Base-by-base conservation (phyloP, 306 rosid genomes). In the Citrullus mucosospermus region DNA sequence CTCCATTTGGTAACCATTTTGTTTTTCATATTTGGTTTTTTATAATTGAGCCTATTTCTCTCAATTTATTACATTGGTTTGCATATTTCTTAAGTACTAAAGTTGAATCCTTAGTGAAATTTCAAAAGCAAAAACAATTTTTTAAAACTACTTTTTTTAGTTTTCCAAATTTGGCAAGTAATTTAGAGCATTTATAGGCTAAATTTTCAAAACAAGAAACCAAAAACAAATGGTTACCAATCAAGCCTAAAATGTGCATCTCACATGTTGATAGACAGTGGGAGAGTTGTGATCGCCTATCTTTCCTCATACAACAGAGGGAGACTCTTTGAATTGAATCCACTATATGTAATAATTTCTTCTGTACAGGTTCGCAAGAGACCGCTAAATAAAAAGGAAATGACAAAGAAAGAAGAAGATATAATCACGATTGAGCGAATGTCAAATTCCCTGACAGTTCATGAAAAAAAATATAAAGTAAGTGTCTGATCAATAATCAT, bases 391-490 rank as follows among this genome's bases (percentile, higher is more conserved):
- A 92, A 96, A 86, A 96, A 89, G 84, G 99, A 96, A 79, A 79
- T 93, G 80, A 87, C 92, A 63, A 96, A 93, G 86, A 91, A 91
- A 77, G 99, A 96, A 86, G 98, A 90, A 88, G 99, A 96, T 81
- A 96, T 96, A 55, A 88, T 74, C 78, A 74, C 63, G 8, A 74
- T 93, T 54, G 99, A 96, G 9, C 89, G 94, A 20, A 81, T 81
- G 81, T 85, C 96, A 38, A 93, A 96, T 84, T 80, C 91, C 72
- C 62, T 96, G 39, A 93, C 97, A 13, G 98, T 96, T 44, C 97
- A 96, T 71, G 99, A 96, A 86, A 96, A 97, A 57, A 96, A 96
- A 82, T 90, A 88, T 76, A 96, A 96, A 93, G 99, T 89, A 74
- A 74, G 78, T 74, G 22, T 13, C 30, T 73, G 0, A 1, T 73